A percentile compares a stretch with the other conserved stretches of the same genome.
Conservation (phyloP, 2,329 filamentous ascomycete genomes). For the Scolecobasidium constrictum region DNA sequence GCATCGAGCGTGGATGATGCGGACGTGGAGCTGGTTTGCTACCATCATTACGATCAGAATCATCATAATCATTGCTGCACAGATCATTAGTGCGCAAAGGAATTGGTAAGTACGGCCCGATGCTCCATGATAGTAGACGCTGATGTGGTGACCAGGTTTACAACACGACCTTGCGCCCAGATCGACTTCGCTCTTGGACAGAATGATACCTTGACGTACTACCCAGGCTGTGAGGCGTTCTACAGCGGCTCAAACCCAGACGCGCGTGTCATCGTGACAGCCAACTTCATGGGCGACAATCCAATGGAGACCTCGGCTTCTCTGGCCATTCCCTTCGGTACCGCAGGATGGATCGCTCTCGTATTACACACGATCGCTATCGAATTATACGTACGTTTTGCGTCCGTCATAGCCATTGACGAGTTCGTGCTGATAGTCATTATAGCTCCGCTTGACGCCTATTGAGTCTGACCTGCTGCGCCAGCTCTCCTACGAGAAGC, state of each 20-base stretch:
- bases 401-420: too few species aligned
- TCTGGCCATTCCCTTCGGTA: neutral
- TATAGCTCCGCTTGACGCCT: slow-evolving; percentile 4
- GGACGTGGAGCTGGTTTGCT: slow-evolving; percentile 22
- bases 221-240: neutral
- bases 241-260: too few species aligned
- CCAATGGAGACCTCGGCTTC: neutral
- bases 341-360: neutral
- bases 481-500: slow-evolving; percentile 1
- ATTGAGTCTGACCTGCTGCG: neutral
- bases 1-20: slow-evolving; percentile 54
- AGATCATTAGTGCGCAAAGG: neutral
- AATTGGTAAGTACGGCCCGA: too few species aligned
- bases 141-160: too few species aligned
- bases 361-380: neutral
- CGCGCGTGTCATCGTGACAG: neutral
- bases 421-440: too few species aligned
- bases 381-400: slow-evolving; percentile 7
- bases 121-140: too few species aligned
- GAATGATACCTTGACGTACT: too few species aligned
- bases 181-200: too few species aligned
- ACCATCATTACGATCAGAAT: slow-evolving; percentile 1
- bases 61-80: neutral
- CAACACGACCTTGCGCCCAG: too few species aligned
- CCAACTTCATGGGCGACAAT: neutral